Percentiles rank a stretch among this genome's conserved stretches.
Evolutionary conservation across 2,329 filamentous ascomycete genomes (phyloP).

Genomic region (Thermoascus crustaceus): DNA sequence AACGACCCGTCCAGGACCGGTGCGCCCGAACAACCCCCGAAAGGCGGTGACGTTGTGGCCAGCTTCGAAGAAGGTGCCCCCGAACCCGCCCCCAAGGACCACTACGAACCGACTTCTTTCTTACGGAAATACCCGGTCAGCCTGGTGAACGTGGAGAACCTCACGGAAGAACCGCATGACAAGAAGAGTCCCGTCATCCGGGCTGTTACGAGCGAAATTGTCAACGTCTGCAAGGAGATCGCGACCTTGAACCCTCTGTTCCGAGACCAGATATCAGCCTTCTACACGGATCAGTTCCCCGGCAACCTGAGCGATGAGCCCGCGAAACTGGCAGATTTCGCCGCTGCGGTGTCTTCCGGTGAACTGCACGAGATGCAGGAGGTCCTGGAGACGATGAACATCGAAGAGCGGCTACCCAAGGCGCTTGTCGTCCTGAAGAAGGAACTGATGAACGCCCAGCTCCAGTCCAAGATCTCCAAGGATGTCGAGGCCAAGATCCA

Average conservation of each 20-base stretch:
- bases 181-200: constrained; percentile 82
- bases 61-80: constrained; percentile 84
- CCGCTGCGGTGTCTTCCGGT: constrained; percentile 89
- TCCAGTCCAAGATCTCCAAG: constrained; percentile 95
- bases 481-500: constrained; percentile 97
- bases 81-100: constrained; percentile 47
- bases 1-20: constrained; percentile 26
- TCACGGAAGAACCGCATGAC: constrained; percentile 81
- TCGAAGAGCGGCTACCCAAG: constrained; percentile 88
- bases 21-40: constrained; percentile 33
- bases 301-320: constrained; percentile 94
- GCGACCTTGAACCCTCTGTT: constrained; percentile 90
- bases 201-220: constrained; percentile 92
- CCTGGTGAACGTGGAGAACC: constrained; percentile 89
- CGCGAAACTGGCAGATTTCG: constrained; percentile 91
- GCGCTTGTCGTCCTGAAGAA: constrained; percentile 90
- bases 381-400: constrained; percentile 77
- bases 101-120: constrained; percentile 85
- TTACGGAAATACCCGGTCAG: constrained; percentile 86
- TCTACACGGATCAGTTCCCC: constrained; percentile 88
- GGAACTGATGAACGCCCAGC: constrained; percentile 93
- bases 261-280: constrained; percentile 93
- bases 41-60: constrained; percentile 88
- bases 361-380: constrained; percentile 89
- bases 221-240: constrained; percentile 98